Percentiles rank a stretch among this genome's conserved stretches.
Conservation (phyloP, 1,139 yeast species). For the Geotrichum carabidarum region DNA sequence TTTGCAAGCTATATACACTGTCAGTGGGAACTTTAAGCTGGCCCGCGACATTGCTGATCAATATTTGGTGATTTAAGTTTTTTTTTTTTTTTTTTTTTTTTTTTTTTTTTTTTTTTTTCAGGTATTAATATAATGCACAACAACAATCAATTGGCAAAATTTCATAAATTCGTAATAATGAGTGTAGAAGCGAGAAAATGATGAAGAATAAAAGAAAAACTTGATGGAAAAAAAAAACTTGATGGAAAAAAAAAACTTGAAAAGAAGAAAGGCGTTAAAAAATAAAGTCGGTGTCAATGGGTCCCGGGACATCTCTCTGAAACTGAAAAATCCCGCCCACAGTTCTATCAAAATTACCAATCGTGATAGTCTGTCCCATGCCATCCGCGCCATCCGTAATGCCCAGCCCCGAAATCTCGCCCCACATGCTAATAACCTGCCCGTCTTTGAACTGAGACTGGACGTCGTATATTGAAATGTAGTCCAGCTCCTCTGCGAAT, state of each 20-base stretch:
- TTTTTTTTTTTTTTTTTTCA: no score
- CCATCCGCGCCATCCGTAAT: slow-evolving; percentile 47
- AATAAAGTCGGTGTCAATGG: background rate
- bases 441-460: slow-evolving; percentile 28
- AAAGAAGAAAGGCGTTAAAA: background rate
- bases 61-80: slow-evolving; percentile 45
- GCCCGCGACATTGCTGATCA: slow-evolving; percentile 61
- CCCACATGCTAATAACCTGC: slow-evolving; percentile 52
- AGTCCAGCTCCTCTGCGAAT: slow-evolving; percentile 60
- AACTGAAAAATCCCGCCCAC: slow-evolving; percentile 56
- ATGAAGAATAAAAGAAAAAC: background rate
- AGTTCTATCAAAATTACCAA: slow-evolving; percentile 54
- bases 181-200: background rate
- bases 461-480: slow-evolving; percentile 47
- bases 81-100: no score
- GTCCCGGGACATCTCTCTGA: slow-evolving; percentile 37
- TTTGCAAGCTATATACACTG: slow-evolving; percentile 63
- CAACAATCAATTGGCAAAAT: no score
- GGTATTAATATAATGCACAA: no score
- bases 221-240: background rate
- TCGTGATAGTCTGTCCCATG: slow-evolving; percentile 46
- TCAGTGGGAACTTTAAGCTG: slow-evolving; percentile 63
- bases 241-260: background rate
- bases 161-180: no score
- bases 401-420: slow-evolving; percentile 55